Evolutionary conservation across 345 rosid genomes (phyloP).

Genomic region (Sonneratia caseolaris): DNA sequence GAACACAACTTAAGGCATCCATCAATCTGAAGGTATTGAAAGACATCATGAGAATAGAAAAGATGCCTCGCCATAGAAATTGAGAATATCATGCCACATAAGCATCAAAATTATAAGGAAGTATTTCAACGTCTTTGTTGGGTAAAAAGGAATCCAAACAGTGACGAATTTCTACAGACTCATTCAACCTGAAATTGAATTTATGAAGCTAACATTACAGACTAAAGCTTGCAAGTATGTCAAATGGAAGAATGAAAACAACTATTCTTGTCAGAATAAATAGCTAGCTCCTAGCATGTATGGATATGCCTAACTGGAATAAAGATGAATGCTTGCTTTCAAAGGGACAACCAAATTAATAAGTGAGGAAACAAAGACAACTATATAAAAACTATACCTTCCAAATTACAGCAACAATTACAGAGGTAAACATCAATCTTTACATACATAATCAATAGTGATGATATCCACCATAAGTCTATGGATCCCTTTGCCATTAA

Average conservation of each 20-base stretch:
- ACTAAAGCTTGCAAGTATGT: too few species aligned
- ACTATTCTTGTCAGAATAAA: not conserved
- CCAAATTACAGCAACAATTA: too few species aligned
- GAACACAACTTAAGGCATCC: conserved; percentile 9
- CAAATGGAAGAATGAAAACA: not conserved
- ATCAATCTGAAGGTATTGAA: too few species aligned
- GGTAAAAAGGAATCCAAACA: too few species aligned
- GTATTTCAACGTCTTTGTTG: too few species aligned
- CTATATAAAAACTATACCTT: too few species aligned
- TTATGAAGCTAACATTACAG: too few species aligned
- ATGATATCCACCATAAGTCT: not conserved
- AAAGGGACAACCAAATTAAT: not conserved
- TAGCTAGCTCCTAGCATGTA: not conserved
- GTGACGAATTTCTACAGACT: too few species aligned
- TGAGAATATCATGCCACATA: not conserved
- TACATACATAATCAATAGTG: not conserved
- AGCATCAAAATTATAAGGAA: too few species aligned
- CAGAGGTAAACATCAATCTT: too few species aligned
- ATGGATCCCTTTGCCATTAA: not conserved
- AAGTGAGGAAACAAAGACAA: not conserved
- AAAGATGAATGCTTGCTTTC: not conserved
- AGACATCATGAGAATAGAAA: not conserved
- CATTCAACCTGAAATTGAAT: too few species aligned
- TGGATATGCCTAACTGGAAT: not conserved
- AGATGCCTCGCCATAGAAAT: not conserved